Evolutionary conservation across 1,139 yeast genomes (phyloP).

Genomic region (Candida tropicalis): DNA sequence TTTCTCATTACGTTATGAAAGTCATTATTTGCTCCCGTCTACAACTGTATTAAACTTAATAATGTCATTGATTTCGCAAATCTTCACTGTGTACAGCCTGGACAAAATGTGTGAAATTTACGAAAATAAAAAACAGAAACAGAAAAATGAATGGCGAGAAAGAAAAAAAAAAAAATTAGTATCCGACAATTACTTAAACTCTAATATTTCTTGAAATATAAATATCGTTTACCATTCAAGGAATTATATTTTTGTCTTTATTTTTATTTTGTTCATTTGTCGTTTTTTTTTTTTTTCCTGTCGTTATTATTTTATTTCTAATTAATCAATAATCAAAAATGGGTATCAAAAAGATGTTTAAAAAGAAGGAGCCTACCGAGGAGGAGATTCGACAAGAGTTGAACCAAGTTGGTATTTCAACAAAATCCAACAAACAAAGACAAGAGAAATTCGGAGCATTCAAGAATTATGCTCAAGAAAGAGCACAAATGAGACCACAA

Average conservation of each 20-base stretch:
- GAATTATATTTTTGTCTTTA: too few species aligned
- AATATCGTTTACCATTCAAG: background rate
- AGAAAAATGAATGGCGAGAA: conserved; percentile 1
- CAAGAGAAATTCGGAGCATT: conserved; percentile 69
- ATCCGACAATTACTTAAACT: background rate
- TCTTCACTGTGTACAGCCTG: background rate
- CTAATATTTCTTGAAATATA: background rate
- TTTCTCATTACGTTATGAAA: too few species aligned
- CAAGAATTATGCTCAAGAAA: conserved; percentile 58
- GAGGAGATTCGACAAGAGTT: conserved; percentile 55
- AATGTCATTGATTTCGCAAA: background rate
- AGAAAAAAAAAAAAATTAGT: too few species aligned
- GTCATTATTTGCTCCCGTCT: background rate
- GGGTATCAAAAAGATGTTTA: conserved; percentile 59
- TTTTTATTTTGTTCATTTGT: background rate
- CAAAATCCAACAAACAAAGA: conserved; percentile 38
- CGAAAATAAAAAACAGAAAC: background rate
- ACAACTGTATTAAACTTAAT: background rate
- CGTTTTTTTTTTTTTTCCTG: background rate
- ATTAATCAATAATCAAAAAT: conserved; percentile 21
- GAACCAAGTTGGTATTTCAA: conserved; percentile 54
- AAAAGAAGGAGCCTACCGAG: conserved; percentile 63
- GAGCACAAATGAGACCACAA: conserved; percentile 42
- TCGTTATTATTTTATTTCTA: too few species aligned
- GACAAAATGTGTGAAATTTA: background rate